A percentile compares a stretch with the other conserved stretches of the same genome.
Conservation (phyloP, 2,329 filamentous ascomycete species). For the Fusarium piperis region DNA sequence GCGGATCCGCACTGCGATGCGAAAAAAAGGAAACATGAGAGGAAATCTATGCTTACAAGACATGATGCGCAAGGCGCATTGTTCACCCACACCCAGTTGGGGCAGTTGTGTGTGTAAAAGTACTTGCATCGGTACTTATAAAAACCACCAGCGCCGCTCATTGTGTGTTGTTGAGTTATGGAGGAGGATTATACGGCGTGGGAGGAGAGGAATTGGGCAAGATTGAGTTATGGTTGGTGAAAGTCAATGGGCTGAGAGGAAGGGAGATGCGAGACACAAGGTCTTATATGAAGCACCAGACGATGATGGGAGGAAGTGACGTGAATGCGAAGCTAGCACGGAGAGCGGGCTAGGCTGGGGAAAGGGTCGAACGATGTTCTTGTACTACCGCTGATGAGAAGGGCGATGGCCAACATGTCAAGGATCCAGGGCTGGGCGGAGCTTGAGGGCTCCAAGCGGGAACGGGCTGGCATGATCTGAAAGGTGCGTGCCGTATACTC, state of each 20-base stretch:
- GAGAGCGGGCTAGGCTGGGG: slow-evolving; percentile 34
- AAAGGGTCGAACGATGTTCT: slow-evolving; percentile 44
- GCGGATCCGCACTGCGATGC: not conserved
- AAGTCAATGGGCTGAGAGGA: slow-evolving; percentile 22
- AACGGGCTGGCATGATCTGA: slow-evolving; percentile 42
- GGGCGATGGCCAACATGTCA: slow-evolving; percentile 40
- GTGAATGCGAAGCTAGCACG: slow-evolving; percentile 36
- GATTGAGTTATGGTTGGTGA: not conserved
- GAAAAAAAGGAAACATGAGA: not conserved
- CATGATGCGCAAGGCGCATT: slow-evolving; percentile 60
- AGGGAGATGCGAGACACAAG: slow-evolving; percentile 27
- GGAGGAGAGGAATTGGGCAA: slow-evolving; percentile 8
- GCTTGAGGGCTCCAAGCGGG: slow-evolving; percentile 37
- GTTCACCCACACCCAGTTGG: slow-evolving; percentile 65
- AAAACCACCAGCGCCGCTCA: slow-evolving; percentile 54
- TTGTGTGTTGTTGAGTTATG: slow-evolving; percentile 29
- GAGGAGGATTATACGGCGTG: slow-evolving; percentile 6
- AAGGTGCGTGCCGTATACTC: slow-evolving; percentile 40
- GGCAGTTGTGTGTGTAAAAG: slow-evolving; percentile 61
- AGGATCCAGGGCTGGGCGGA: slow-evolving; percentile 40
- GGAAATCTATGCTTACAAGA: slow-evolving; percentile 51
- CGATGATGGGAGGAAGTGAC: slow-evolving; percentile 33
- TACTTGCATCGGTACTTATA: slow-evolving; percentile 67
- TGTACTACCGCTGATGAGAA: slow-evolving; percentile 39
- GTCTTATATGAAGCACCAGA: slow-evolving; percentile 40